Evolutionary conservation across 768 basidiomycete genomes (phyloP).

Genomic region (Lyophyllum atratum): DNA sequence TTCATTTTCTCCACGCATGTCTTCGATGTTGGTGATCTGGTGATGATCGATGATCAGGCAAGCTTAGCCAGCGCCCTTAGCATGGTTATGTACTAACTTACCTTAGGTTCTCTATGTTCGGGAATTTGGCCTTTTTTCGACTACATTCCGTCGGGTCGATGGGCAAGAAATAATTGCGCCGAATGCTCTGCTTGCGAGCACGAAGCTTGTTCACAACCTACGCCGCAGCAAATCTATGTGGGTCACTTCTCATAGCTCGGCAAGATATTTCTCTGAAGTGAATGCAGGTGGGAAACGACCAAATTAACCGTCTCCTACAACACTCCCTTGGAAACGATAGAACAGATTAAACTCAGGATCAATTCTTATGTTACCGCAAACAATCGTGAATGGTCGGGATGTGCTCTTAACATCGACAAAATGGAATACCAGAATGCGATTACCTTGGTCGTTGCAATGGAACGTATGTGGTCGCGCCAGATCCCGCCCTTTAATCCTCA

Average conservation of each 20-base stretch:
- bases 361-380: slow-evolving; percentile 62
- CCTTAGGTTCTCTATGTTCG: slow-evolving; percentile 52
- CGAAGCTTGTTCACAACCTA: slow-evolving; percentile 79
- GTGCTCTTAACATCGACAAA: slow-evolving; percentile 68
- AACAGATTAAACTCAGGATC: slow-evolving; percentile 62
- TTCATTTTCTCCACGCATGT: slow-evolving; percentile 87
- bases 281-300: slow-evolving; percentile 65
- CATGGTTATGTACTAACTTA: neutral
- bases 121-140: slow-evolving; percentile 82
- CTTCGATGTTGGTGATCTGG: slow-evolving; percentile 82
- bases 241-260: slow-evolving; percentile 20
- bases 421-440: slow-evolving; percentile 81
- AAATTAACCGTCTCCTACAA: slow-evolving; percentile 65
- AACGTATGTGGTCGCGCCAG: slow-evolving; percentile 66
- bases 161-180: slow-evolving; percentile 81
- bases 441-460: slow-evolving; percentile 64
- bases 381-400: slow-evolving; percentile 72
- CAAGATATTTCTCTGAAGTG: neutral
- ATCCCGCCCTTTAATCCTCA: slow-evolving; percentile 1
- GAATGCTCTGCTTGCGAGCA: slow-evolving; percentile 66
- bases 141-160: slow-evolving; percentile 77
- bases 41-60: slow-evolving; percentile 78
- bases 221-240: slow-evolving; percentile 76
- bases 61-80: neutral
- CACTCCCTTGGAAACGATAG: slow-evolving; percentile 71